Base-by-base conservation (phyloP, 306 rosid genomes). In the Bauhinia variegata region DNA sequence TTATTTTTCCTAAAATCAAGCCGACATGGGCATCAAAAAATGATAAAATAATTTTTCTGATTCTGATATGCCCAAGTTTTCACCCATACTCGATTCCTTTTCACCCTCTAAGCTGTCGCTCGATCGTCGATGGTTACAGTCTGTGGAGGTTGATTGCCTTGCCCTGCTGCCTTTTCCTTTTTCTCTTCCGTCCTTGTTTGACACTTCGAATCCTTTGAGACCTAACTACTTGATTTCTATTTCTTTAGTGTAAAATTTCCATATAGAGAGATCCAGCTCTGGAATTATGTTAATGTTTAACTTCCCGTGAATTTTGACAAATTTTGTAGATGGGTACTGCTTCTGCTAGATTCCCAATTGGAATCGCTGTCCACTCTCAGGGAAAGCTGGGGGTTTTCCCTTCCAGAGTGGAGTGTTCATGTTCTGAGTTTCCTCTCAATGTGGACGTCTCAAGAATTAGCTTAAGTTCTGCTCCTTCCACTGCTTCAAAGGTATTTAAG, bases 251-350 rank as follows among this genome's bases (percentile, higher is more conserved):
- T 61, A 37, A 32, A 38, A 0, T 11, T 49, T 60, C 1, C 2
- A 14, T 19, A 48, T 16, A 59, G 34, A 18, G 31, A 65, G 72
- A 37, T 54, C 54, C 46, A 13, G 19, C 42, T 42, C 18, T 12
- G 56, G 6, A 36, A 14, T 60, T 55, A 50, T 54, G 55, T n/a
- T 46, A 5, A 2, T 36, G 3, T 36, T 8, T 36, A 8, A 36
- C 5, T 46, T 48, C 47, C 43, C 10, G 6, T 51, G 51, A 66
- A 49, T 15, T 60, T 70, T 47, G 44, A 8, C 53, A 17, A 39
- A 33, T 31, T 67, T 72, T 23, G 70, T 53, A 55, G 58, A 85
- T 92, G 95, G 91, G 71, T 34, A 33, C 79, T 67, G 83, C 77
- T 68, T 78, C 80, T 48, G 73, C 71, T 48, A 77, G 83, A 46